Base-by-base conservation (phyloP, 257 asterid species). In the Gentiana straminea region DNA sequence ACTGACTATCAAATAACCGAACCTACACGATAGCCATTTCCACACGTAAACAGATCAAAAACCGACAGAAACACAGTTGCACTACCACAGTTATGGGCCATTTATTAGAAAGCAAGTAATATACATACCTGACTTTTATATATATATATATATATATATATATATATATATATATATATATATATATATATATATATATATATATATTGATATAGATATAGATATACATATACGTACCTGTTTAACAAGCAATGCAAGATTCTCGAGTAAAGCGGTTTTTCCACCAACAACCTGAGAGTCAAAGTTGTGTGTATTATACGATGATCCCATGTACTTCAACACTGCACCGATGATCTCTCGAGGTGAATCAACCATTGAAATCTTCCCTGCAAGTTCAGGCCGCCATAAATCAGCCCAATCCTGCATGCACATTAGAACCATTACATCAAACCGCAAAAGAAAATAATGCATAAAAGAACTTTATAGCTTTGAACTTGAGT, bases 361-460 rank as follows among this genome's bases (percentile, higher is more conserved):
- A 8, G 96, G 81, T 56, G 95, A 84, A 75, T 91, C 90, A 35
- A 91, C 84, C 98, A 91, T 91, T 49, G 98, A 61, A 77, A 87
- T 85, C 73, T 76, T 91, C 63, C 98, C 94, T 35, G 90, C 73
- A 44, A 87, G 97, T 68, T 91, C 96, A 65, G 96, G 84, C 53
- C 90, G 80, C 98, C 98, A 91, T 54, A 91, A 79, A 76, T 91
- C 98, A 44, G 85, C 78, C 98, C 97, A 91, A 71, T 91, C 98
- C 98, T 91, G 83, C 66, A 69, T 37, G 57, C 49, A 49, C 35
- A 58, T 33, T 41, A 7, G 24, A 15, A 1, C 57, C 44, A 33
- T 47, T 39, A 39, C 5, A 39, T 39, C 8, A 8, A 39, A 39
- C 8, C 45, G 8, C 24, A 39, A 39, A 39, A 39, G 45, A 4